phyloP scores from a whole-genome alignment of 257 asterid species.

The Linderniella brevidens region DNA sequence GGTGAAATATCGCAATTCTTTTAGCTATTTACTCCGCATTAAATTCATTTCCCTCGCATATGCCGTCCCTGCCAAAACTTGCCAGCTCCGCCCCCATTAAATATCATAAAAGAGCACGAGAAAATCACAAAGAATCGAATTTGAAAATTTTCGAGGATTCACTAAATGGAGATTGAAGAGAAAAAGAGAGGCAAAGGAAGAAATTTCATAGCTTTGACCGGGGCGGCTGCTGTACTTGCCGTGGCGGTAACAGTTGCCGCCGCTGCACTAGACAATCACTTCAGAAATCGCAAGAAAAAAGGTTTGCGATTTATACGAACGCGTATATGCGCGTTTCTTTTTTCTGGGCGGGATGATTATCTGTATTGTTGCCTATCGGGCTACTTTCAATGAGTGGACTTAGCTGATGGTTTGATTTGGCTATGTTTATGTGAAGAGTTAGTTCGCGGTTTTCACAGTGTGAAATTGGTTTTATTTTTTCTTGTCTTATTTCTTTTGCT shows the following conservation, averaged over 20 bases:
- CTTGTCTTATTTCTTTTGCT: not conserved
- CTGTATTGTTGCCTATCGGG: too few species aligned
- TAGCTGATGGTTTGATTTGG: too few species aligned
- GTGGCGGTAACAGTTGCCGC: slow-evolving; percentile 64
- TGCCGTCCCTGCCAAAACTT: not conserved
- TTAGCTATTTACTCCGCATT: too few species aligned
- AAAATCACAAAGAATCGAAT: not conserved
- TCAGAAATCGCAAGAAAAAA: slow-evolving; percentile 44
- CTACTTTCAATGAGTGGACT: too few species aligned
- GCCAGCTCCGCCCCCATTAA: not conserved
- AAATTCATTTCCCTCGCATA: not conserved
- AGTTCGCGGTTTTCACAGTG: too few species aligned
- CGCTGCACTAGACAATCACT: slow-evolving; percentile 31
- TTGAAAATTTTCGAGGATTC: not conserved
- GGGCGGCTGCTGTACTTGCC: slow-evolving; percentile 75
- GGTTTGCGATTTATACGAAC: slow-evolving; percentile 17
- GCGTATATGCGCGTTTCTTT: not conserved
- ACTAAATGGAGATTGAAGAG: slow-evolving; percentile 17
- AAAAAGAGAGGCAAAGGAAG: slow-evolving; percentile 30
- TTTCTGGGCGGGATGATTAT: not conserved
- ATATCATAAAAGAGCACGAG: too few species aligned
- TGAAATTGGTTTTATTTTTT: not conserved
- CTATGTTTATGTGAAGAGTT: too few species aligned
- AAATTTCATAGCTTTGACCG: slow-evolving; percentile 56
- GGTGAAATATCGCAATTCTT: too few species aligned